Evolutionary conservation across 148 eudicot species (phyloP).

Genomic region (Chenopodium album): DNA sequence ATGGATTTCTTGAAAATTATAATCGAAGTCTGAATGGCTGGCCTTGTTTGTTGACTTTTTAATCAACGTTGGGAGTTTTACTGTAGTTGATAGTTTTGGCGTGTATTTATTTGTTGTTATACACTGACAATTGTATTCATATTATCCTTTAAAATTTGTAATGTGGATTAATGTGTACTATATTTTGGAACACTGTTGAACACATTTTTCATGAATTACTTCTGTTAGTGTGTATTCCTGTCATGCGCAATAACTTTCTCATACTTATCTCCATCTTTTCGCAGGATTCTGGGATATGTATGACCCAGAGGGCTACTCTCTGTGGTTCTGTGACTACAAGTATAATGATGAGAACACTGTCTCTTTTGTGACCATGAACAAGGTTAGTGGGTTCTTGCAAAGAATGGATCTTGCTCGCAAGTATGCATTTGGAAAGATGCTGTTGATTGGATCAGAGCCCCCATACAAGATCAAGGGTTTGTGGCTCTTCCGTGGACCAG

Average conservation of each 20-base stretch:
- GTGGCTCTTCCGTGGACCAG: conserved; percentile 48
- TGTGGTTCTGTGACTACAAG: conserved; percentile 54
- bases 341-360: conserved; percentile 48
- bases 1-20: no score
- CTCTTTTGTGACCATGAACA: conserved; percentile 45
- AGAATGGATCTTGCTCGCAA: conserved; percentile 50
- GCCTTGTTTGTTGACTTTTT: no score
- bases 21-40: no score
- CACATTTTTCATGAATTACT: not conserved
- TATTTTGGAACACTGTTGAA: not conserved
- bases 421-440: conserved; percentile 49
- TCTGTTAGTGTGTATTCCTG: not conserved
- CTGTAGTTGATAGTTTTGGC: no score
- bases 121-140: not conserved
- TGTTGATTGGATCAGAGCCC: conserved; percentile 39
- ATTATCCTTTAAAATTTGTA: no score
- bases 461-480: conserved; percentile 45
- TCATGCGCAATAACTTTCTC: not conserved
- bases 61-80: no score
- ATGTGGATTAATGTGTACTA: no score
- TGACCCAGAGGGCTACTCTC: conserved; percentile 56
- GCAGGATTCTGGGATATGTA: conserved; percentile 89
- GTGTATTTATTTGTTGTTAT: no score
- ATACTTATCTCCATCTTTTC: not conserved
- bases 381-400: conserved; percentile 44